A percentile compares a stretch with the other conserved stretches of the same genome.
Evolutionary conservation across 2,329 filamentous ascomycete genomes (phyloP).

Genomic region (Nothopassalora personata): DNA sequence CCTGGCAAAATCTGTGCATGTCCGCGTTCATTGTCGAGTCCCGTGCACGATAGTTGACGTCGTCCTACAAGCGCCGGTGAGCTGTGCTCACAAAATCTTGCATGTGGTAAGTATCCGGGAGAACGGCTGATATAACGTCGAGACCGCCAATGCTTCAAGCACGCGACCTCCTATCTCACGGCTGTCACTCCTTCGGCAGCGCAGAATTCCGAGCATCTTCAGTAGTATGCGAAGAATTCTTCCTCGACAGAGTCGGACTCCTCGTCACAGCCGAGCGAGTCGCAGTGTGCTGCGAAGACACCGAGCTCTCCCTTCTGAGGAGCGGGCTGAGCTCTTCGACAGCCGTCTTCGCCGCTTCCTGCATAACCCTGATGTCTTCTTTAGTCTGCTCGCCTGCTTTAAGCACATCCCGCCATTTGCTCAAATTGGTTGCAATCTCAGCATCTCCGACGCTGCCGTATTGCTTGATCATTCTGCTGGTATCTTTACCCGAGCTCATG

Average conservation of each 20-base stretch:
- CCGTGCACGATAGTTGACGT: too few species aligned
- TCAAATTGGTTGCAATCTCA: slow-evolving; percentile 17
- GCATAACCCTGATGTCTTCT: slow-evolving; percentile 21
- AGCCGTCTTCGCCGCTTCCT: slow-evolving; percentile 15
- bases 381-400: slow-evolving; percentile 24
- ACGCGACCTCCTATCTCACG: neutral
- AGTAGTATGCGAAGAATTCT: neutral
- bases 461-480: slow-evolving; percentile 32
- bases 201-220: neutral
- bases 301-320: neutral
- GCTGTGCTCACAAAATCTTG: too few species aligned
- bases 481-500: slow-evolving; percentile 32
- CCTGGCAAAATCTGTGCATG: too few species aligned
- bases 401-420: slow-evolving; percentile 23
- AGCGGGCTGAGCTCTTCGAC: slow-evolving; percentile 8
- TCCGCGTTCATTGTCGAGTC: too few species aligned
- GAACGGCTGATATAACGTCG: too few species aligned
- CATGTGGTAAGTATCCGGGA: too few species aligned
- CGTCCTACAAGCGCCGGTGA: too few species aligned
- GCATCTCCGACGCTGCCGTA: slow-evolving; percentile 16
- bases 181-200: neutral
- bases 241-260: neutral
- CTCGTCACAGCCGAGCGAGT: neutral
- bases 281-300: neutral
- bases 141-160: too few species aligned